Base-by-base conservation (phyloP, 495 filamentous ascomycete species). In the Filosporella fistucella region DNA sequence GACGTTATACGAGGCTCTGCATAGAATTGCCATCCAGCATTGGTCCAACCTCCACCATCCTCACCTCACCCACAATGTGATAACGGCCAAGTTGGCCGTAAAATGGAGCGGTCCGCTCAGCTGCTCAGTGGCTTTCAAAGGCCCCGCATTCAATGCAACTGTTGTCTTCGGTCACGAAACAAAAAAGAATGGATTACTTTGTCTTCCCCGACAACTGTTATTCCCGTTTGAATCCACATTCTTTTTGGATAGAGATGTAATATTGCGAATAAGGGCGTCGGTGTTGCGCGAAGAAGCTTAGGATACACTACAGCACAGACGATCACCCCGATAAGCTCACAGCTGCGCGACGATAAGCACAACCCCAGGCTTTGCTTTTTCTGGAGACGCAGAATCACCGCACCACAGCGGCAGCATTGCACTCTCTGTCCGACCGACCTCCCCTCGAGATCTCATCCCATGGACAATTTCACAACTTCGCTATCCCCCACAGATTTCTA, bases 401-500 rank as follows among this genome's bases (percentile, higher is more conserved):
- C 22, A 28, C 22, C n/a, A 39, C 16, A 38, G 25, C 21, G 12
- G 32, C 24, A 30, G 14, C 21, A 7, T 29, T 10, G 41, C 24
- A 10, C 21, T 25, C 18, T 21, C 35, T n/a, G n/a, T n/a, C n/a
- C n/a, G 28, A 8, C n/a, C 28, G 28, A 8, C 8, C 28, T 30
- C 28, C 8, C n/a, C 8, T 30, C n/a, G 8, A 30, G 28, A 30
- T 8, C n/a, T 30, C n/a, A 22, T n/a, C n/a, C n/a, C n/a, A n/a
- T n/a, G n/a, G n/a, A n/a, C n/a, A n/a, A n/a, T n/a, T n/a, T n/a
- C n/a, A n/a, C n/a, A n/a, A 43, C 53, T 10, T 56, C 57, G n/a
- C 44, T 59, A n/a, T 59, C 57, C 12, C 52, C 57, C 26, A 56
- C 52, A 28, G 52, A 56, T 28, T 55, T 49, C 37, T 59, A 50